Conservation (phyloP, 176 grass and related monocot species). For the Chrysopogon serrulatus region DNA sequence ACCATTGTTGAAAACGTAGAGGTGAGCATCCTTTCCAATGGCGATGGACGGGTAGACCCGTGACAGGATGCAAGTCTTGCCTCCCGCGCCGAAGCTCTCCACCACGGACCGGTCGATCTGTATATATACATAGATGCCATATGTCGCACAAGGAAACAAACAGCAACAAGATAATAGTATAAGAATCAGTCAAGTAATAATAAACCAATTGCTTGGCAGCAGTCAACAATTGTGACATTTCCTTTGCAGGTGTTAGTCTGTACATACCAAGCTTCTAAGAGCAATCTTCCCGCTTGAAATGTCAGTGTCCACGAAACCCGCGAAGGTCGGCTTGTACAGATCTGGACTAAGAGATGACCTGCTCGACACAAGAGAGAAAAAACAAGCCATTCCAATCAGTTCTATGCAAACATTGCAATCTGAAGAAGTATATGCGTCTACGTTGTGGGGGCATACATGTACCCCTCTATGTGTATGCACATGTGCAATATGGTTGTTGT, state of each 20-base stretch:
- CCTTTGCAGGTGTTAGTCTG: neutral
- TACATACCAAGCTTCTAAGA: conserved; percentile 51
- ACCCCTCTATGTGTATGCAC: too few relatives aligned
- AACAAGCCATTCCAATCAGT: neutral
- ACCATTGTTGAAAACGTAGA: conserved; percentile 75
- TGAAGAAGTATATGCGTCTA: too few relatives aligned
- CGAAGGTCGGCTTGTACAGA: conserved; percentile 63
- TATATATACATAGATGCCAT: neutral
- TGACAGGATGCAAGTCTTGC: conserved; percentile 59
- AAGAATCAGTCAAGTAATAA: neutral
- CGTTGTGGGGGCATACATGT: too few relatives aligned
- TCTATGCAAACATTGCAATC: neutral
- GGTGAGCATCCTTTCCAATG: conserved; percentile 27
- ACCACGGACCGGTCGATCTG: conserved; percentile 71
- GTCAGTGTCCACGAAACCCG: conserved; percentile 46
- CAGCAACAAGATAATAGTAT: neutral
- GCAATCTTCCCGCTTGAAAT: conserved; percentile 47
- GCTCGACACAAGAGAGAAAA: neutral
- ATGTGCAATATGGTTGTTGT: neutral
- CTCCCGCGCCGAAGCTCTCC: conserved; percentile 59
- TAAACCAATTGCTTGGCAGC: too few relatives aligned
- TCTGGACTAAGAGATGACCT: conserved; percentile 49
- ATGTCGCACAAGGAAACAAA: neutral
- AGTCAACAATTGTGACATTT: neutral
- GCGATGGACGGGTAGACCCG: conserved; percentile 52